Base-by-base conservation (phyloP, 1,284 basidiomycete species). In the Gastroboletus turbinatus region DNA sequence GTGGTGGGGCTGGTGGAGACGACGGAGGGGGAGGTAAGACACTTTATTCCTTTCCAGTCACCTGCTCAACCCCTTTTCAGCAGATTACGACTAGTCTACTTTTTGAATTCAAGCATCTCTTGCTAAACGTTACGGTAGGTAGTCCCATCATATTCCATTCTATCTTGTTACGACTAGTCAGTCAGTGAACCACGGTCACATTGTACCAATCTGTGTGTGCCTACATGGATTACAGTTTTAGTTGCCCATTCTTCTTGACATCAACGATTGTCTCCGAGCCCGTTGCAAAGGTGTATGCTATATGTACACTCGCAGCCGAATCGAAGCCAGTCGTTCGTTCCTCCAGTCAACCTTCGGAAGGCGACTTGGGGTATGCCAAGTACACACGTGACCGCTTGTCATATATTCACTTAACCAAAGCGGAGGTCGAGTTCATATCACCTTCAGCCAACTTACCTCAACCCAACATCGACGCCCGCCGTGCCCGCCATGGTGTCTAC, bases 1-100 rank as follows among this genome's bases (percentile, higher is more conserved):
- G 86, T 10, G 88, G 80, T 14, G 87, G 83, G 2, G 84, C 73
- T 2, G 80, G 78, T n/a, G 87, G 78, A 17, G 86, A 78, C 17
- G 80, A 74, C 19, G 88, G 81, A 48, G 87, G 79, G 16, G 85
- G 81, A 64, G 78, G 76, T 65, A 19, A 65, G 66, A 39, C 16
- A 35, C 13, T 29, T 30, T 30, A 4, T 46, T 42, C 29, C 10
- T 36, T 52, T 42, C 19, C 6, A 6, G 4, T 25, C 40, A 23
- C 7, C 27, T 16, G 10, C 50, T 52, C 46, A 52, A 44, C 14
- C 2, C 2, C 2, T 11, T 42, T 46, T 11, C 29, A 53, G 52
- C 44, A 57, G 69, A 68, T 47, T 69, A 63, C 36, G 69, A 68
- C 55, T 68, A 68, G 53, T 43, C 39, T 50, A 42, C 38, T n/a